Percentiles rank a stretch among this genome's conserved stretches.
Conservation (phyloP, 495 filamentous ascomycete genomes). For the Astrocystis sublimbata region DNA sequence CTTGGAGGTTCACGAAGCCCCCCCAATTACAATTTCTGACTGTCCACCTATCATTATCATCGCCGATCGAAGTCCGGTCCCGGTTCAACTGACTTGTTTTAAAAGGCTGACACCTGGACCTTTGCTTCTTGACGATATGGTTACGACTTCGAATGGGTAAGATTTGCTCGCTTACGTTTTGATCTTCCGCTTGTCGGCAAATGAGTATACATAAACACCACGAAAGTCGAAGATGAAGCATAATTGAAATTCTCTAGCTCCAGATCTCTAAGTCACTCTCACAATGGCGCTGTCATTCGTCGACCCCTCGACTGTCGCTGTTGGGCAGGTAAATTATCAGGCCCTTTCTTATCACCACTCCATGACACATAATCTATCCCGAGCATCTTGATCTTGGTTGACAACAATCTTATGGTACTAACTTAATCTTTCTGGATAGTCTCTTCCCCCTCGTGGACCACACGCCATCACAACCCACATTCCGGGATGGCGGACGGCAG, state of each 20-base stretch:
- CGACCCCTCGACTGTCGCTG: conserved; percentile 14
- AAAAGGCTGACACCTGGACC: background rate
- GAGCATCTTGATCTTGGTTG: too few relatives aligned
- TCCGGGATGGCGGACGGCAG: conserved; percentile 36
- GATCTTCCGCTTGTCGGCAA: background rate
- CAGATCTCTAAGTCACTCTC: background rate
- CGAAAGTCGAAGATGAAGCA: background rate
- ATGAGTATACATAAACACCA: background rate
- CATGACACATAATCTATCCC: too few relatives aligned
- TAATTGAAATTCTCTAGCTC: background rate
- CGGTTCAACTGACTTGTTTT: background rate
- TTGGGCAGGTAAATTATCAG: too few relatives aligned
- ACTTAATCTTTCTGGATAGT: too few relatives aligned
- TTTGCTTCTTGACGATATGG: background rate
- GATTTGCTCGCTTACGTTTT: background rate
- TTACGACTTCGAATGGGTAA: too few relatives aligned
- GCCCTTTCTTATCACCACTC: too few relatives aligned
- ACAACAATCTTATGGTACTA: too few relatives aligned
- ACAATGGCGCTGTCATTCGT: conserved; percentile 6
- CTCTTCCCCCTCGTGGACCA: conserved; percentile 43
- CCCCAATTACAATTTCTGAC: background rate
- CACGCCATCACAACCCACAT: conserved; percentile 43
- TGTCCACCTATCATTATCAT: background rate
- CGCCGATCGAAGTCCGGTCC: background rate
- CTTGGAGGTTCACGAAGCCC: background rate